These are phyloP conservation scores for Polyporus tsugae DNA, from an alignment of 1,284 basidiomycete genomes.

Conservation along the genomic window DNA sequence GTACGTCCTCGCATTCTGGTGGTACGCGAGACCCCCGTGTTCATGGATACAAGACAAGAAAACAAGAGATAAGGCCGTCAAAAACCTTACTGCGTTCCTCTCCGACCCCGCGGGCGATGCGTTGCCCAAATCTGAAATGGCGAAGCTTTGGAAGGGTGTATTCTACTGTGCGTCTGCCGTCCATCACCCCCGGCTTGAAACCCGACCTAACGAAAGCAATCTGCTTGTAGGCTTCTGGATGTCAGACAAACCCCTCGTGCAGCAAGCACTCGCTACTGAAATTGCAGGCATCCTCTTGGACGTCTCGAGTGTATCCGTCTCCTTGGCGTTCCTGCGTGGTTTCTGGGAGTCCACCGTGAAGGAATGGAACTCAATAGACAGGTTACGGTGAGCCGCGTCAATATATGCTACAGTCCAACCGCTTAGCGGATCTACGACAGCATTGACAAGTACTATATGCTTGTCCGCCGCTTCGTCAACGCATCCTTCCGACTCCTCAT, in stretches of 20 bases:
- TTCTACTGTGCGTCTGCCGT: conserved; percentile 86
- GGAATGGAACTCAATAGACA: conserved; percentile 94
- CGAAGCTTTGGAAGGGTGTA: conserved; percentile 96
- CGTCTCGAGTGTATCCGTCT: conserved; percentile 66
- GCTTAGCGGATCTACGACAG: conserved; percentile 50
- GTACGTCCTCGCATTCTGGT: conserved; percentile 51
- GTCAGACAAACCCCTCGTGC: conserved; percentile 98
- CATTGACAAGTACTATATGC: conserved; percentile 97
- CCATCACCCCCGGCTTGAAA: neutral
- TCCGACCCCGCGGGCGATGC: conserved; percentile 66
- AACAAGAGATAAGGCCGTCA: conserved; percentile 88
- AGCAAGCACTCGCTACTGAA: conserved; percentile 90
- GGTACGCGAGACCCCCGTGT: conserved; percentile 21
- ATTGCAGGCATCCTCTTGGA: conserved; percentile 83
- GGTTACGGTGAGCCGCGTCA: conserved; percentile 69
- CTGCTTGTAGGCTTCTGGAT: conserved; percentile 90
- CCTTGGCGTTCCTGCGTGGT: conserved; percentile 82
- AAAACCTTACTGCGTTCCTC: conserved; percentile 79
- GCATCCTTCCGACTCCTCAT: conserved; percentile 86
- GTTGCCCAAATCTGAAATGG: conserved; percentile 80
- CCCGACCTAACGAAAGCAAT: neutral
- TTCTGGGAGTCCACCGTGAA: conserved; percentile 92
- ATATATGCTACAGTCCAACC: neutral
- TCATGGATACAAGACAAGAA: conserved; percentile 75
- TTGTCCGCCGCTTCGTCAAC: conserved; percentile 89